Base-by-base conservation (phyloP, 2,329 filamentous ascomycete species). In the Colletotrichum neosansevieriae region DNA sequence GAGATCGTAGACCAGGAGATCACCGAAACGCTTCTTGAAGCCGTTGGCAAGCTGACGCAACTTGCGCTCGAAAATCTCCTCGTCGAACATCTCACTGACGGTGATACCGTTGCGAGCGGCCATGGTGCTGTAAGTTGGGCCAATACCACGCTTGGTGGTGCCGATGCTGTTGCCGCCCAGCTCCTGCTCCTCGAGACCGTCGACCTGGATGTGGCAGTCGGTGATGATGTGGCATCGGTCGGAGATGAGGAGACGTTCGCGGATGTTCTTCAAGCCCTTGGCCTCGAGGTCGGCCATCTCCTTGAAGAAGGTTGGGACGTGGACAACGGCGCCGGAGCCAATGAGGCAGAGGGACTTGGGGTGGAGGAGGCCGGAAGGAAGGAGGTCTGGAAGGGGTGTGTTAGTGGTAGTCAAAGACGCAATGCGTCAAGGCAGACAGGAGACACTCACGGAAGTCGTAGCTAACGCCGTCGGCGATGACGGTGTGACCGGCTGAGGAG, bases 341-440 rank as follows among this genome's bases (percentile, higher is more conserved):
- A 94, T 91, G 65, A 94, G 82, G 81, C 94, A 94, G 74, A 88
- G 84, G 77, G 88, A 92, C 49, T 82, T 82, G 6, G 91, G 89
- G 76, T 91, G 92, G 72, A 94, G 84, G 69, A 94, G 85, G 68
- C 92, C 92, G 63, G 88, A 92, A 24, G 90, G 87, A 57, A 91
- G 80, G 67, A 92, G 85, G 76, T 91, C 66, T 69, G 47, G 3
- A 4, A 3, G 3, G 88, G 87, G 78, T 85, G 85, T 81, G 70
- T 40, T n/a, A 24, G 64, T 58, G 62, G 77, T 64, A 76, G 72
- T 53, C 12, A 29, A 44, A 32, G 70, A 60, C 67, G 60, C 56
- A 67, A 67, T 10, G 19, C n/a, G 44, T 11, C n/a, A 32, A 44
- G n/a, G n/a, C 24, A 36, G n/a, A 34, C 29, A 54, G 21, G 13